A percentile compares a stretch with the other conserved stretches of the same genome.
Evolutionary conservation across 176 grass and related monocot species (phyloP).

Genomic region (Rhynchospora tenuis): DNA sequence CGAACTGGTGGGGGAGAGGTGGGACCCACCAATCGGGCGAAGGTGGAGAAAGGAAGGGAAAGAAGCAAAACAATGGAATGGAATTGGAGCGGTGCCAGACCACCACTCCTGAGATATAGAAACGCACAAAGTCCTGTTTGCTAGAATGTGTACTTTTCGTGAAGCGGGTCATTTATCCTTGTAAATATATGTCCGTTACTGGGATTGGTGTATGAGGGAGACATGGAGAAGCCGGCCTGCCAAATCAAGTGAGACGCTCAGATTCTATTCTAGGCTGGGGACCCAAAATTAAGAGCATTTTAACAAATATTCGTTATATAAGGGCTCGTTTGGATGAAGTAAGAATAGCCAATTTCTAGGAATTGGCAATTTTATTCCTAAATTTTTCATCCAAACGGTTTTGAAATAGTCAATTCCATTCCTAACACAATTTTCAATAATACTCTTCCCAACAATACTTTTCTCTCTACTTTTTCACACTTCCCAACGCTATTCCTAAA

Average conservation of each 20-base stretch:
- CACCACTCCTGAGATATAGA: background rate
- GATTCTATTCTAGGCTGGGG: background rate
- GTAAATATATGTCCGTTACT: background rate
- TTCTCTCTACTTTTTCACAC: no score
- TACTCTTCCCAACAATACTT: no score
- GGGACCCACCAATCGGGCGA: slow-evolving; percentile 19
- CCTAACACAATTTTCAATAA: no score
- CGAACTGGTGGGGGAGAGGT: background rate
- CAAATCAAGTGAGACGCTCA: background rate
- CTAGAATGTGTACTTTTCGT: background rate
- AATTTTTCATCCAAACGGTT: no score
- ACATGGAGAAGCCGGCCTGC: background rate
- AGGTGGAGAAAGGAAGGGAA: background rate
- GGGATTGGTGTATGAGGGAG: background rate
- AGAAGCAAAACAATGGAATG: background rate
- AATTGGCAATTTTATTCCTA: no score
- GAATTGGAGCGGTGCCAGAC: background rate
- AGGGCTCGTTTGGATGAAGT: no score
- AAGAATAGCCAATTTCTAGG: no score
- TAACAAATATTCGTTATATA: background rate
- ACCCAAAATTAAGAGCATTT: background rate
- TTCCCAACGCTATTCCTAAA: no score
- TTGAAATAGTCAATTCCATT: no score
- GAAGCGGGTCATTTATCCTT: background rate
- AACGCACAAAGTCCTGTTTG: background rate